Evolutionary conservation across 1,284 basidiomycete species (phyloP).

Genomic region (Irpex lacteus): DNA sequence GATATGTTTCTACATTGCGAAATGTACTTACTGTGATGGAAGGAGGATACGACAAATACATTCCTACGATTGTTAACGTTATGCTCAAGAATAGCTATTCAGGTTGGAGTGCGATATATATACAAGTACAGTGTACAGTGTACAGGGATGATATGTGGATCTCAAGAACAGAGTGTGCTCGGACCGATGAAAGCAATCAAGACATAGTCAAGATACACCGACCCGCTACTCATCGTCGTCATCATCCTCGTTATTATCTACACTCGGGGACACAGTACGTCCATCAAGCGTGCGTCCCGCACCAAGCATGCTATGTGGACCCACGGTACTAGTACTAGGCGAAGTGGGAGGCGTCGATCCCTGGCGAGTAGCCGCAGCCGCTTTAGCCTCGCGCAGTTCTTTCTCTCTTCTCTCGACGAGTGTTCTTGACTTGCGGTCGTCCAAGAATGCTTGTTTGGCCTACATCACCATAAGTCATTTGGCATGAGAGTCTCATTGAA

Average conservation of each 20-base stretch:
- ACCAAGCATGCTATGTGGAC: conserved; percentile 24
- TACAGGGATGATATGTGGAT: no score
- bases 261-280: not conserved
- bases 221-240: conserved; percentile 11
- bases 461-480: conserved; percentile 23
- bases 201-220: no score
- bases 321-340: conserved; percentile 17
- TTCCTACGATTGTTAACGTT: not conserved
- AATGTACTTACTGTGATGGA: not conserved
- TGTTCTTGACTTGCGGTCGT: conserved; percentile 62
- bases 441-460: conserved; percentile 72
- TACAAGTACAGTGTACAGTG: no score
- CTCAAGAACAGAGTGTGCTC: no score
- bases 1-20: not conserved
- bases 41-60: not conserved
- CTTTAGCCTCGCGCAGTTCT: conserved; percentile 43
- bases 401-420: conserved; percentile 56
- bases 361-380: conserved; percentile 22
- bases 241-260: conserved; percentile 12
- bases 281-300: conserved; percentile 21
- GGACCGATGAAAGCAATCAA: no score
- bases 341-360: conserved; percentile 12
- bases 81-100: not conserved
- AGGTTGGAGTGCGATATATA: no score
- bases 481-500: no score